Evolutionary conservation across 257 asterid species (phyloP), one percentile per base, ranked within the genome.

Genomic region (Salvia rosmarinus): DNA sequence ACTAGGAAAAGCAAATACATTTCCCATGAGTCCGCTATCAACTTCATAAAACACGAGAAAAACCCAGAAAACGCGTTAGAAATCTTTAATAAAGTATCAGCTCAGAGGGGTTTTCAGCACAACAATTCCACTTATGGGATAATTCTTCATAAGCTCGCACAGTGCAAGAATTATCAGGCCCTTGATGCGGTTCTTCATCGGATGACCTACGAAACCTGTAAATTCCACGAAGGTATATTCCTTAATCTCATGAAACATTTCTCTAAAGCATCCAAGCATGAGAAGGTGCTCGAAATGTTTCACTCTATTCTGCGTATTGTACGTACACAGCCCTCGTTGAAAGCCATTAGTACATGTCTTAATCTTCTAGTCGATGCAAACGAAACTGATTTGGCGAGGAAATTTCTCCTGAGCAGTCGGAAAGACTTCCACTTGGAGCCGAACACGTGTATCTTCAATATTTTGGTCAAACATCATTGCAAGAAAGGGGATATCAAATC

Each of bases 181-280:
- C 75, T 91, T 19, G 93, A 89, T 67, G 85, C 73, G 58, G 85
- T 91, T 73, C 88, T 94, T 80, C 90, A 83, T 73, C 95, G 75
- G 74, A 94, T 94, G 99, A 80, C 84, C 59, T 86, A 87, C 3
- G 99, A 91, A 85, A 88, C 97, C 52, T 94, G 99, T 87, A 84
- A 78, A 77, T 94, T 94, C 79, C 81, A 86, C 40, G 97, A 94
- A 75, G 96, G 97, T 64, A 43, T 94, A 75, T 94, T 91, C 75
- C 72, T 91, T 13, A 86, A 89, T 81, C 97, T 94, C 73, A 94
- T 94, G 99, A 89, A 86, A 84, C 96, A 85, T 83, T 91, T 84
- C 82, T 83, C 98, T 0, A 91, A 73, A 77, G 83, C 84, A 5
- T 81, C 82, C 64, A 77, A 84, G 85, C 91, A 87, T 7, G 92